phyloP scores from a whole-genome alignment of 2,329 filamentous ascomycete species.

The Nemania bipapillata region DNA sequence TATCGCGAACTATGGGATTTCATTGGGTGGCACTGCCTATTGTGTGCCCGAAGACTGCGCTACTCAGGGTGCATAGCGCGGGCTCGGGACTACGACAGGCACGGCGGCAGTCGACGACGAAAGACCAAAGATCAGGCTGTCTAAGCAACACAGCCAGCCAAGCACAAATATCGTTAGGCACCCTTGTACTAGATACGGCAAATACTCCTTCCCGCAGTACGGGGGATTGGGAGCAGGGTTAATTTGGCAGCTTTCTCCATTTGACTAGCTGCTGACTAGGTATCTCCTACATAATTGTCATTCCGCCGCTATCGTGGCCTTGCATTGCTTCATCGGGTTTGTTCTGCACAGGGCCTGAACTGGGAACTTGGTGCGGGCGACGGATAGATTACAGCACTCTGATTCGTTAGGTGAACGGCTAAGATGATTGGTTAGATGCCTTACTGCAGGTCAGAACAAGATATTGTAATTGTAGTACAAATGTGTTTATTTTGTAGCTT shows the following conservation, averaged over 20 bases:
- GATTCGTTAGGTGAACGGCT: too few relatives aligned
- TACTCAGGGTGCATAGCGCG: conserved; percentile 25
- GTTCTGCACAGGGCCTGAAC: too few relatives aligned
- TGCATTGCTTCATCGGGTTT: neutral
- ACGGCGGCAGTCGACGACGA: conserved; percentile 37
- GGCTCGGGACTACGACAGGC: conserved; percentile 30
- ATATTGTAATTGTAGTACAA: too few relatives aligned
- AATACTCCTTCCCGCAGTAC: conserved; percentile 29
- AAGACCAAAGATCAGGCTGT: conserved; percentile 31
- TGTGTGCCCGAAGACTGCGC: conserved; percentile 22
- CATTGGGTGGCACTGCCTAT: conserved; percentile 31
- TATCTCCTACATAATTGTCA: neutral
- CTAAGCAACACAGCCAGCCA: conserved; percentile 32
- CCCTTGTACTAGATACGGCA: conserved; percentile 48
- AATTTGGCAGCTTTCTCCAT: conserved; percentile 31
- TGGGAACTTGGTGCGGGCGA: too few relatives aligned
- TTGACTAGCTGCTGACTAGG: conserved; percentile 13
- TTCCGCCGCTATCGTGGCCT: neutral
- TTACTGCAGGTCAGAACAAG: too few relatives aligned
- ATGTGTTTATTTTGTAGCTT: too few relatives aligned
- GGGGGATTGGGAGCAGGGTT: conserved; percentile 21
- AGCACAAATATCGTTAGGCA: conserved; percentile 39
- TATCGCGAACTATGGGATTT: conserved; percentile 42
- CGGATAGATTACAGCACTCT: too few relatives aligned
- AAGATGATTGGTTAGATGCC: too few relatives aligned